Conservation (phyloP, 768 basidiomycete genomes). For the Strobilomyces confusus region DNA sequence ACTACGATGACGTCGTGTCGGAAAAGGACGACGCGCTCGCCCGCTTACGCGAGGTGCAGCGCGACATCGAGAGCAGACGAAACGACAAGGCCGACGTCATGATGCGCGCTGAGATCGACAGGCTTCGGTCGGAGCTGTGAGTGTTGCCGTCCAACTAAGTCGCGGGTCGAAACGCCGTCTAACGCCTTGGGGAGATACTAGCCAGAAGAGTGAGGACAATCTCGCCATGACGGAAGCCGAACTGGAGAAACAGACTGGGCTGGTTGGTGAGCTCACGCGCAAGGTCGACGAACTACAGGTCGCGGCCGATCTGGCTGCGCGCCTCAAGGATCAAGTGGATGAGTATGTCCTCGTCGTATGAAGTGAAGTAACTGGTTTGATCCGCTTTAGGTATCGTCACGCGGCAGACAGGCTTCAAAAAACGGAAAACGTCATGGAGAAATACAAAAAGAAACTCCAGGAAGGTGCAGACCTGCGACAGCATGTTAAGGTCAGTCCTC, state of each 20-base stretch:
- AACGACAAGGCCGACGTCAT: conserved; percentile 74
- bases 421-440: conserved; percentile 96
- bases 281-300: conserved; percentile 79
- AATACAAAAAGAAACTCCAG: conserved; percentile 97
- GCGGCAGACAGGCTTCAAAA: conserved; percentile 90
- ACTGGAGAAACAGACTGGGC: conserved; percentile 69
- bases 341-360: conserved; percentile 49
- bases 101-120: conserved; percentile 77
- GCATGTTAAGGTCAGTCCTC: conserved; percentile 63
- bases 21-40: conserved; percentile 76
- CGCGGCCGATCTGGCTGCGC: conserved; percentile 71
- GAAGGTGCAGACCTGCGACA: conserved; percentile 89
- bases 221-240: conserved; percentile 78
- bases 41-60: conserved; percentile 55
- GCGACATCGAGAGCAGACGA: conserved; percentile 56
- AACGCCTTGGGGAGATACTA: conserved; percentile 38
- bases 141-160: conserved; percentile 28
- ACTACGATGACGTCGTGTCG: conserved; percentile 67
- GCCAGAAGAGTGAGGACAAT: conserved; percentile 93
- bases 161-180: conserved; percentile 1
- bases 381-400: conserved; percentile 68
- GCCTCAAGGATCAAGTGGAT: conserved; percentile 90
- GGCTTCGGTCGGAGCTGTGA: conserved; percentile 80
- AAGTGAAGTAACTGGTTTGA: neutral
- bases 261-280: conserved; percentile 69